Evolutionary conservation across 192 early-diverging fungal species (phyloP), one percentile per base, ranked within the genome.

Genomic region (Rhizoclosmatium globosum): DNA sequence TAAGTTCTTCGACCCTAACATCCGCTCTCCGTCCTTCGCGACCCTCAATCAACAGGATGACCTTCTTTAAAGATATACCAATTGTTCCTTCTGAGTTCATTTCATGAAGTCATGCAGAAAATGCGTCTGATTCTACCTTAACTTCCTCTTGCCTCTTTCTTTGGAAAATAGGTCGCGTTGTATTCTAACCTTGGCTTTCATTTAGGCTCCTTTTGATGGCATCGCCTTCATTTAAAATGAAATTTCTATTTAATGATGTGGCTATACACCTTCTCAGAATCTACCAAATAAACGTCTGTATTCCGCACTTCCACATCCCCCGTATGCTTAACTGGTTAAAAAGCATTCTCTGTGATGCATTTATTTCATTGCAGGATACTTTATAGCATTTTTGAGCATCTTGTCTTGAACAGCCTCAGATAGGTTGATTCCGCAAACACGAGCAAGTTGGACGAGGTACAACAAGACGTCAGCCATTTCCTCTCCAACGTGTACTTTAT

Each of bases 21-120:
- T n/a, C n/a, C n/a, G n/a, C n/a, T n/a, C n/a, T n/a, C n/a, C n/a
- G n/a, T n/a, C n/a, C n/a, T n/a, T n/a, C 53, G 53, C 53, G 19
- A 19, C 53, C 69, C 2, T 39, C 43, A 31, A 17, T 17, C 48
- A 15, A 71, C 1, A 71, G 47, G 69, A 71, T 71, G 69, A 71
- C 48, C 13, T 39, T 57, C 23, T 68, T 15, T 31, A 71, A 56
- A 56, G 17, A 71, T 56, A 56, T 56, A 56, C 69, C 69, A 71
- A 71, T 71, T 71, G 69, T 71, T 71, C 69, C 69, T 71, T 71
- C 69, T 56, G 69, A 71, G 69, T 71, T 71, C 69, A 53, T 48
- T 71, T 17, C 50, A 42, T 71, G 69, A 71, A 48, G 47, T 38
- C 47, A 39, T n/a, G 53, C 15, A 71, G 60, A 71, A 71, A 2